Conservation (phyloP, 768 basidiomycete genomes). For the Pisolithus albus region DNA sequence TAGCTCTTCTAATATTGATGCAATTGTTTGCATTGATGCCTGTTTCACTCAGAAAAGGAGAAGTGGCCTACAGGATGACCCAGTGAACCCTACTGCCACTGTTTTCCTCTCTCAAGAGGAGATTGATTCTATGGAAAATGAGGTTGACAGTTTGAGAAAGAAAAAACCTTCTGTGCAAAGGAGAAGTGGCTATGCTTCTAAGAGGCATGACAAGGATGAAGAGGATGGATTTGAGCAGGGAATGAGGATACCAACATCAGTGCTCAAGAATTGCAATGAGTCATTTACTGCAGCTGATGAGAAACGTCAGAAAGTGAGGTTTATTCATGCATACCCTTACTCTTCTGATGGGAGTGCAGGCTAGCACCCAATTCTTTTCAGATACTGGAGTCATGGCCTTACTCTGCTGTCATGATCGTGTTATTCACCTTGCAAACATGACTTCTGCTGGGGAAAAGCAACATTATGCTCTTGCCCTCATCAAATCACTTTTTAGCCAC, state of each 20-base stretch:
- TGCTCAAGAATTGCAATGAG: constrained; percentile 27
- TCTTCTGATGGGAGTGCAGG: constrained; percentile 1
- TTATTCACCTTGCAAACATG: constrained; percentile 14
- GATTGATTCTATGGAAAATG: background rate
- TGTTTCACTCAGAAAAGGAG: constrained; percentile 30
- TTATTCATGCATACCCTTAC: background rate
- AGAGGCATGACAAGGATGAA: background rate
- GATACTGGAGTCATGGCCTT: constrained; percentile 19
- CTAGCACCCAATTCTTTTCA: constrained; percentile 12
- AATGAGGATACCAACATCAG: constrained; percentile 21
- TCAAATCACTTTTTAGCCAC: constrained; percentile 12
- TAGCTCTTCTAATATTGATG: constrained; percentile 14
- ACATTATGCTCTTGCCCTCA: constrained; percentile 16
- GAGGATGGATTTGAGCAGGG: constrained; percentile 13
- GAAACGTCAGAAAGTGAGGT: constrained; percentile 4
- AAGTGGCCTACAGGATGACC: constrained; percentile 5
- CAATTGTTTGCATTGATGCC: constrained; percentile 28
- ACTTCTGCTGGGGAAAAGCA: constrained; percentile 16
- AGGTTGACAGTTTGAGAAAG: background rate
- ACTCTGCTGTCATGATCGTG: constrained; percentile 16
- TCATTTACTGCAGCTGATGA: constrained; percentile 20
- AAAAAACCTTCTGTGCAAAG: background rate
- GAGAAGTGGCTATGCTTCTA: background rate
- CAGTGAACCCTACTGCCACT: constrained; percentile 9
- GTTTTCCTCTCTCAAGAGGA: constrained; percentile 16